Evolutionary conservation across 1,284 basidiomycete genomes (phyloP).

Genomic region (Cystobasidium slooffiae): DNA sequence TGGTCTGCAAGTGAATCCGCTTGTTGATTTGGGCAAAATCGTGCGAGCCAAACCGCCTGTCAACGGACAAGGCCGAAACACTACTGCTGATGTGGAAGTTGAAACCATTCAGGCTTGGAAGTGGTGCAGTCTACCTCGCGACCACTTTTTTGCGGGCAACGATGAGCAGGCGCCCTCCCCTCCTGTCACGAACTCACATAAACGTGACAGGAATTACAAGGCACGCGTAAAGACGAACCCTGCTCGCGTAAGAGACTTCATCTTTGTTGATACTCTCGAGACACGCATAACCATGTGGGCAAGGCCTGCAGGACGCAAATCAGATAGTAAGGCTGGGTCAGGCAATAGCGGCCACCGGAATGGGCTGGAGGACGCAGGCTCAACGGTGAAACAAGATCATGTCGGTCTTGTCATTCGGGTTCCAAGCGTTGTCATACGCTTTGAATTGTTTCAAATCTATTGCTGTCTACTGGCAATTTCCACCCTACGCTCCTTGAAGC

Average conservation of each 20-base stretch:
- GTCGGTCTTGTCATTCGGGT: slow-evolving; percentile 60
- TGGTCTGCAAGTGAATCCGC: slow-evolving; percentile 55
- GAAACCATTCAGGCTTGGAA: slow-evolving; percentile 40
- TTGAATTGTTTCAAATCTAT: slow-evolving; percentile 75
- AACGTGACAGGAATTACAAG: not conserved
- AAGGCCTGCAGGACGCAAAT: slow-evolving; percentile 51
- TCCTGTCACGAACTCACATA: not conserved
- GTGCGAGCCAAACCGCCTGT: slow-evolving; percentile 45
- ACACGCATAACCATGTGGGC: slow-evolving; percentile 55
- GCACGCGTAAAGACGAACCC: slow-evolving; percentile 39
- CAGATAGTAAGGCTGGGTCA: slow-evolving; percentile 27
- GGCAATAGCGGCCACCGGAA: not conserved
- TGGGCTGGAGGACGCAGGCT: no score
- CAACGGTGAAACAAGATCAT: slow-evolving; percentile 52
- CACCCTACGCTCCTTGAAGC: slow-evolving; percentile 62
- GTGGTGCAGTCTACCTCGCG: slow-evolving; percentile 50
- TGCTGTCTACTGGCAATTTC: slow-evolving; percentile 70
- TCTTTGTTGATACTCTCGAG: slow-evolving; percentile 56
- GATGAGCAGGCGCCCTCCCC: not conserved
- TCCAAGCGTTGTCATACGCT: slow-evolving; percentile 60
- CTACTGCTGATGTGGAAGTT: slow-evolving; percentile 39
- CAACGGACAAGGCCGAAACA: slow-evolving; percentile 34
- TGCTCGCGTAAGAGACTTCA: slow-evolving; percentile 46
- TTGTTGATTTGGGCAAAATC: slow-evolving; percentile 55
- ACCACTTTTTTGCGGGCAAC: slow-evolving; percentile 29